phyloP scores from a whole-genome alignment of 257 asterid species.

The Plantago elongata region DNA sequence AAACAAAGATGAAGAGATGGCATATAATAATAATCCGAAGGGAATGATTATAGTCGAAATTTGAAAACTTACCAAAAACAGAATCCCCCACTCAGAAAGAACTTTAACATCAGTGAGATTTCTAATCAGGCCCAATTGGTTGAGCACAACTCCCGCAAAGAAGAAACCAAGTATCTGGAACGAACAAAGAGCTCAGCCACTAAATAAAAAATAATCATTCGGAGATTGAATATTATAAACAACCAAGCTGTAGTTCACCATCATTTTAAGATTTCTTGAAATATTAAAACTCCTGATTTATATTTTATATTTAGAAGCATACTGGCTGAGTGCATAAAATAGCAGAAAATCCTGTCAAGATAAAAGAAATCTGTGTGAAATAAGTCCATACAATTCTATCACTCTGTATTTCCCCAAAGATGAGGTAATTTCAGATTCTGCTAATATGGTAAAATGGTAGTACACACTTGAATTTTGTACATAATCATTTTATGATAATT shows the following conservation, averaged over 20 bases:
- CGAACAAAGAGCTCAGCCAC: constrained; percentile 31
- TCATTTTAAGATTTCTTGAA: neutral
- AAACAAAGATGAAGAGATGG: too few relatives aligned
- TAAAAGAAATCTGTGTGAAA: too few relatives aligned
- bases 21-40: constrained; percentile 4
- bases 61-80: constrained; percentile 67
- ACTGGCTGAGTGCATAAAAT: too few relatives aligned
- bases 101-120: constrained; percentile 86
- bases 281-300: too few relatives aligned
- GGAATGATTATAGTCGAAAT: neutral
- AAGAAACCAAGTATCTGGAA: constrained; percentile 98
- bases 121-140: constrained; percentile 84
- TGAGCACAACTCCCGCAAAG: constrained; percentile 96
- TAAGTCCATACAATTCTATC: too few relatives aligned
- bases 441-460: too few relatives aligned
- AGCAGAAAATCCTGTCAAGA: too few relatives aligned
- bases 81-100: constrained; percentile 99
- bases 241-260: constrained; percentile 2
- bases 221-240: neutral
- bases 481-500: too few relatives aligned
- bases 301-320: too few relatives aligned
- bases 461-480: too few relatives aligned
- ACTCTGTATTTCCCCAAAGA: too few relatives aligned
- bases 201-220: neutral
- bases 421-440: too few relatives aligned